A percentile compares a stretch with the other conserved stretches of the same genome.
phyloP scores from a whole-genome alignment of 2,329 filamentous ascomycete species.

The Coniella vitis region DNA sequence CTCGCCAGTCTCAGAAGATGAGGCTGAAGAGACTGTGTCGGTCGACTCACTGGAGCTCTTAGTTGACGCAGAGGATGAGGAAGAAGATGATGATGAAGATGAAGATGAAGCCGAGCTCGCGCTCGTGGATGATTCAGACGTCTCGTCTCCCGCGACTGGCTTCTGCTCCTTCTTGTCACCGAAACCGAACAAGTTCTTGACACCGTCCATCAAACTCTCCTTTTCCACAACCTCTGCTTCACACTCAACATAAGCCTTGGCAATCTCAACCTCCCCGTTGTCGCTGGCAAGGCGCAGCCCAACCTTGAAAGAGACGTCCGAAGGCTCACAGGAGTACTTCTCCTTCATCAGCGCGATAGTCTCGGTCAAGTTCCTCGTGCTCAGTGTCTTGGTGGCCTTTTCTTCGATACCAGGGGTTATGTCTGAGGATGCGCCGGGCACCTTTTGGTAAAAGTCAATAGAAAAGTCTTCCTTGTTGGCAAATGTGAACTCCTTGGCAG shows the following conservation, averaged over 20 bases:
- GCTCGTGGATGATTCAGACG: constrained; percentile 34
- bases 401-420: constrained; percentile 39
- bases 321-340: constrained; percentile 68
- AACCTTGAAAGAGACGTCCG: constrained; percentile 75
- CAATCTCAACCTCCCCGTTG: constrained; percentile 74
- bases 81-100: constrained; percentile 27
- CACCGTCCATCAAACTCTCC: constrained; percentile 80
- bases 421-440: constrained; percentile 38
- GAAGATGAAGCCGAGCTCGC: constrained; percentile 34
- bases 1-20: constrained; percentile 42
- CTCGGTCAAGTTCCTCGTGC: constrained; percentile 79
- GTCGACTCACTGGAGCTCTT: constrained; percentile 26
- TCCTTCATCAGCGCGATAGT: constrained; percentile 73
- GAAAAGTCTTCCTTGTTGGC: constrained; percentile 76
- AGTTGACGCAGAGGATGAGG: constrained; percentile 25
- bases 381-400: constrained; percentile 56
- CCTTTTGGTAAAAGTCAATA: constrained; percentile 71
- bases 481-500: constrained; percentile 78
- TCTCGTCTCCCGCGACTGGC: constrained; percentile 55
- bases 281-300: constrained; percentile 63
- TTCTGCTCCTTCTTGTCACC: constrained; percentile 87
- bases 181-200: constrained; percentile 94
- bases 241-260: constrained; percentile 74
- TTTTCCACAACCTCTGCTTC: constrained; percentile 68
- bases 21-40: constrained; percentile 31